These are phyloP conservation scores for Rickenella mellea DNA, from an alignment of 768 basidiomycete genomes.

Conservation along the genomic window DNA sequence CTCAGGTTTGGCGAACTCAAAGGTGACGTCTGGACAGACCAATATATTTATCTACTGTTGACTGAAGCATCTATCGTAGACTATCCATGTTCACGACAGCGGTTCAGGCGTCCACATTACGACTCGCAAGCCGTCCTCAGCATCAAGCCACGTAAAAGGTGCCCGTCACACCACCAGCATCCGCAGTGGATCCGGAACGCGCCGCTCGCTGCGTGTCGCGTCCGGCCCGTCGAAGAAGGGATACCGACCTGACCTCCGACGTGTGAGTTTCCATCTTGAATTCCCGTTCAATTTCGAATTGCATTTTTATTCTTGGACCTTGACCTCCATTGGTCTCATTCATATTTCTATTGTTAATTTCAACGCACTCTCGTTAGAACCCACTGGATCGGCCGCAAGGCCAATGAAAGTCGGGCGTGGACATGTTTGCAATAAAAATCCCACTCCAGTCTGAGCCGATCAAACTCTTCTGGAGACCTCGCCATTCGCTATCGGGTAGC, in stretches of 20 bases:
- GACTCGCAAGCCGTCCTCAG: slow-evolving; percentile 55
- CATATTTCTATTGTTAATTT: background rate
- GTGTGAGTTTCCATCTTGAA: slow-evolving; percentile 40
- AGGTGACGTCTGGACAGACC: slow-evolving; percentile 32
- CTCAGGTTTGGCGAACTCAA: slow-evolving; percentile 81
- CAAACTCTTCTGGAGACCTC: slow-evolving; percentile 48
- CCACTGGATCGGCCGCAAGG: slow-evolving; percentile 61
- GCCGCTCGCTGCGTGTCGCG: slow-evolving; percentile 60
- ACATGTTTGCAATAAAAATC: slow-evolving; percentile 80
- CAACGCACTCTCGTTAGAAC: slow-evolving; percentile 86
- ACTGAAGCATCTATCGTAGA: slow-evolving; percentile 30
- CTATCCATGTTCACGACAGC: slow-evolving; percentile 52
- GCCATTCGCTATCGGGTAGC: slow-evolving; percentile 74
- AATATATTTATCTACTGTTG: slow-evolving; percentile 1
- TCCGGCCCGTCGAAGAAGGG: slow-evolving; percentile 50
- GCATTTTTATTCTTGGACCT: slow-evolving; percentile 1
- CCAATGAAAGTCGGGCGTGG: slow-evolving; percentile 85
- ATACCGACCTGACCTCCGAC: slow-evolving; percentile 72
- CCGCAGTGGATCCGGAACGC: slow-evolving; percentile 60
- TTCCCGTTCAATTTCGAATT: background rate
- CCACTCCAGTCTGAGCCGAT: slow-evolving; percentile 39
- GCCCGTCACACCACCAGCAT: slow-evolving; percentile 42
- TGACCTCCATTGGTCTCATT: background rate
- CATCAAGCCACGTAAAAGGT: slow-evolving; percentile 38
- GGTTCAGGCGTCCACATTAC: slow-evolving; percentile 48